Conservation (phyloP, 179 eudicot species). For the Beta corolliflora region DNA sequence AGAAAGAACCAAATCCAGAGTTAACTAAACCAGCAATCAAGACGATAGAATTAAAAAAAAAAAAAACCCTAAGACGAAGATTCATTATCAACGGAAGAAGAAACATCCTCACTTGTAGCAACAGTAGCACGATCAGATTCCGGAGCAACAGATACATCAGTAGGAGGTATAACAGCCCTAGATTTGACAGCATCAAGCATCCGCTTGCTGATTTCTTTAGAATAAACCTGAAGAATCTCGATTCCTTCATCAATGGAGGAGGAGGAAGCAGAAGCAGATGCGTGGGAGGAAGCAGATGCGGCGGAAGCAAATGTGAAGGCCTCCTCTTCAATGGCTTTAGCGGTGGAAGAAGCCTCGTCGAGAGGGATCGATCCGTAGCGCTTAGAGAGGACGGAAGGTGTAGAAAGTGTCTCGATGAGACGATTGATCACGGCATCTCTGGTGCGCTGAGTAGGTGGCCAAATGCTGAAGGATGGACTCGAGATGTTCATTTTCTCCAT, state of each 20-base stretch:
- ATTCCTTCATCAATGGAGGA: conserved; percentile 57
- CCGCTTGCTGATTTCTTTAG: conserved; percentile 77
- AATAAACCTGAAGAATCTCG: conserved; percentile 74
- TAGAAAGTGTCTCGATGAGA: conserved; percentile 72
- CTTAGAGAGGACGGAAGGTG: conserved; percentile 78
- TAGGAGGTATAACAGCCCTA: conserved; percentile 31
- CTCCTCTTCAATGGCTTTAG: conserved; percentile 57
- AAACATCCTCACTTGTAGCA: conserved; percentile 34
- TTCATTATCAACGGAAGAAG: conserved; percentile 39
- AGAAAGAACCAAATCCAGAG: background rate
- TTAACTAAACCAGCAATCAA: background rate
- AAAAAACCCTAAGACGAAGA: conserved; percentile 33
- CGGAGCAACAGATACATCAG: conserved; percentile 18
- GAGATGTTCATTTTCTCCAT: conserved; percentile 47
- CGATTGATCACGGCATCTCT: conserved; percentile 78
- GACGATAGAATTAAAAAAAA: background rate
- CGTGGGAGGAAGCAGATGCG: conserved; percentile 25
- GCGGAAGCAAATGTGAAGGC: conserved; percentile 38
- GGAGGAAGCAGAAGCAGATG: conserved; percentile 3
- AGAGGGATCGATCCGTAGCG: conserved; percentile 67
- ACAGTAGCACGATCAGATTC: conserved; percentile 27
- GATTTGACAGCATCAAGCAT: conserved; percentile 76
- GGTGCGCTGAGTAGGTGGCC: conserved; percentile 91
- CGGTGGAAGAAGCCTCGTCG: conserved; percentile 59
- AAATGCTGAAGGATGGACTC: conserved; percentile 67